Evolutionary conservation across 768 basidiomycete species (phyloP).

Genomic region (Sutorius australiensis): DNA sequence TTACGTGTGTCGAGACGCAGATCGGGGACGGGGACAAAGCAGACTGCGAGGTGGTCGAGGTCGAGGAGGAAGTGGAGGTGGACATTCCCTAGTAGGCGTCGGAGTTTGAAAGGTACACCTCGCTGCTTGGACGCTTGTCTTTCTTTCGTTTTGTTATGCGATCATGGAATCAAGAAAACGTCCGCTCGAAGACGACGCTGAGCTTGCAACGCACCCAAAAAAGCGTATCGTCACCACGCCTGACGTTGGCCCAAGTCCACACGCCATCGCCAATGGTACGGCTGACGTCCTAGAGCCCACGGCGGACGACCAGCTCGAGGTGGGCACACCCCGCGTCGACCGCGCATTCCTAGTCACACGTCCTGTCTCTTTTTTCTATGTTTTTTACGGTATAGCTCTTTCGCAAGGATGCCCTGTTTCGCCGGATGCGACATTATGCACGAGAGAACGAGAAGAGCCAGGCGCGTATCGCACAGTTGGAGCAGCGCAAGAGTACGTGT

Average conservation of each 20-base stretch:
- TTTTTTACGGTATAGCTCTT: conserved; percentile 50
- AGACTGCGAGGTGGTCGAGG: conserved; percentile 84
- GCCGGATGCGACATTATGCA: conserved; percentile 80
- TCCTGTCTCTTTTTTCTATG: conserved; percentile 1
- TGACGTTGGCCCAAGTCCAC: conserved; percentile 49
- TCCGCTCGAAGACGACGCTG: conserved; percentile 49
- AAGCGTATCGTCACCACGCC: conserved; percentile 48
- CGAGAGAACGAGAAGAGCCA: conserved; percentile 68
- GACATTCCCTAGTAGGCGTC: conserved; percentile 5
- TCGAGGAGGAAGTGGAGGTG: conserved; percentile 18
- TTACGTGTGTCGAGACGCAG: conserved; percentile 92
- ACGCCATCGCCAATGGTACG: conserved; percentile 37
- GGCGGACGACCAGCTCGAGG: conserved; percentile 63
- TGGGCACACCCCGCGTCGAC: conserved; percentile 32
- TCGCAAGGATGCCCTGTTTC: conserved; percentile 81
- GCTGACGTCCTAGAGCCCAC: conserved; percentile 39
- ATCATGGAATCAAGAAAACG: conserved; percentile 61
- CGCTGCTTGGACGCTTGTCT: conserved; percentile 7
- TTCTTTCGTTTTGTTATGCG: conserved; percentile 14
- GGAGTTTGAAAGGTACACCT: conserved; percentile 30
- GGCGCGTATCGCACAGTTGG: conserved; percentile 58
- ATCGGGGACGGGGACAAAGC: conserved; percentile 70
- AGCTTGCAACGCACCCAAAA: conserved; percentile 43
- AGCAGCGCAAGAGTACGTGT: conserved; percentile 59
- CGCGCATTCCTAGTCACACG: conserved; percentile 22